Evolutionary conservation across 768 basidiomycete species (phyloP).

Genomic region (Kwoniella shandongensis): DNA sequence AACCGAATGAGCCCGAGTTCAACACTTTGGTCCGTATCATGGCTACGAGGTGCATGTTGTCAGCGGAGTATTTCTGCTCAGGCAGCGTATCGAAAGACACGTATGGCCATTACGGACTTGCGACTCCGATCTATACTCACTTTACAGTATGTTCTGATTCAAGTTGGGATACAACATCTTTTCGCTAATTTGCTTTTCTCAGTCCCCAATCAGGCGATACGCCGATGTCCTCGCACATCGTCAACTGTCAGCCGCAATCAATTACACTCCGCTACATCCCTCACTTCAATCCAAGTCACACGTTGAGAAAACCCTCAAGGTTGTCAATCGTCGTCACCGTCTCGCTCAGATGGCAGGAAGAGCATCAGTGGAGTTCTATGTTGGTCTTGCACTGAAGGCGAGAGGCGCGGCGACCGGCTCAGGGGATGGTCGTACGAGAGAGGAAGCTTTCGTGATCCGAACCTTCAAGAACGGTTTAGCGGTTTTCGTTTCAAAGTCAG

Average conservation of each 20-base stretch:
- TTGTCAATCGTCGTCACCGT: constrained; percentile 86
- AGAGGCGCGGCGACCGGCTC: constrained; percentile 49
- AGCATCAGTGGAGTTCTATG: constrained; percentile 96
- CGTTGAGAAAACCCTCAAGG: constrained; percentile 79
- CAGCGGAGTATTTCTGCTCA: constrained; percentile 96
- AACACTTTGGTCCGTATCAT: constrained; percentile 98
- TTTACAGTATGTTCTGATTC: constrained; percentile 62
- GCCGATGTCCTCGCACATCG: constrained; percentile 94
- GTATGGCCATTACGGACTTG: constrained; percentile 97
- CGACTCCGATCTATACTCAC: constrained; percentile 94
- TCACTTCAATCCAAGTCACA: constrained; percentile 82
- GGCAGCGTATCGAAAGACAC: constrained; percentile 89
- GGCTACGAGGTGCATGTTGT: constrained; percentile 97
- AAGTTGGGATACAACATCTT: background rate
- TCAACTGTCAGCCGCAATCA: constrained; percentile 86
- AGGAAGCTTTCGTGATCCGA: constrained; percentile 67
- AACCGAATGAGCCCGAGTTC: constrained; percentile 79
- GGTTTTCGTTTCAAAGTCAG: constrained; percentile 93
- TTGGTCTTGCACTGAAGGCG: constrained; percentile 83
- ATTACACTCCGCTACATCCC: constrained; percentile 75
- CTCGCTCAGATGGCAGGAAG: constrained; percentile 97
- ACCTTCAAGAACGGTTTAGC: constrained; percentile 92
- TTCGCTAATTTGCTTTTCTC: background rate
- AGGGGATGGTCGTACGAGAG: constrained; percentile 38
- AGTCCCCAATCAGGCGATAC: constrained; percentile 90